phyloP scores from a whole-genome alignment of 2,329 filamentous ascomycete genomes.

The Leptographium flavum region DNA sequence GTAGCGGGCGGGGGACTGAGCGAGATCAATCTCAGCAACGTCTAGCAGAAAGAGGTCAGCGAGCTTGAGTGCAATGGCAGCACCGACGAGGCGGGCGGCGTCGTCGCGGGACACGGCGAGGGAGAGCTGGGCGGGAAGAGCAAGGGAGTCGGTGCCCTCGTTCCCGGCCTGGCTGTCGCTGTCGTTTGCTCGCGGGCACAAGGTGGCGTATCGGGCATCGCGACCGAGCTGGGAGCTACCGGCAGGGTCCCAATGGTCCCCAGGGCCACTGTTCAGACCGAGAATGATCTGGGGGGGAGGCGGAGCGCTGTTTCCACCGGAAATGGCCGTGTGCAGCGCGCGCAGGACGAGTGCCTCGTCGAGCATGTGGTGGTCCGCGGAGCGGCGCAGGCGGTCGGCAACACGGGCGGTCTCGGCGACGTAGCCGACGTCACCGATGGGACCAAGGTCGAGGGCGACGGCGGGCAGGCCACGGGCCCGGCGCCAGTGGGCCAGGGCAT shows the following conservation, averaged over 20 bases:
- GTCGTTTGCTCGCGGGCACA: conserved; percentile 4
- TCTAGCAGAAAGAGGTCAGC: conserved; percentile 19
- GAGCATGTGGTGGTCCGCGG: conserved; percentile 8
- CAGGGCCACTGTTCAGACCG: conserved; percentile 10
- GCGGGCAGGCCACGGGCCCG: background rate
- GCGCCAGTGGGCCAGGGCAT: conserved; percentile 6
- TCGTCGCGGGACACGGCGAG: background rate
- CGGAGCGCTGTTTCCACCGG: conserved; percentile 7
- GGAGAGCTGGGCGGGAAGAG: background rate
- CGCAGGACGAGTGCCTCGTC: conserved; percentile 12
- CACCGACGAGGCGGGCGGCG: conserved; percentile 9
- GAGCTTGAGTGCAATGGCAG: conserved; percentile 16
- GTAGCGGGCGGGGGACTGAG: conserved; percentile 16
- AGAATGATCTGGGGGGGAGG: conserved; percentile 7
- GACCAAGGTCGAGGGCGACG: conserved; percentile 13
- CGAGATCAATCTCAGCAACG: conserved; percentile 16
- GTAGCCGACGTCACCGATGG: conserved; percentile 11
- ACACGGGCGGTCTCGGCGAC: conserved; percentile 11
- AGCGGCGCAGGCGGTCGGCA: conserved; percentile 8
- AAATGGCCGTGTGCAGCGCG: conserved; percentile 11
- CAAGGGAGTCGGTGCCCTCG: background rate
- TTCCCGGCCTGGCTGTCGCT: background rate
- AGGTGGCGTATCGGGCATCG: conserved; percentile 9
- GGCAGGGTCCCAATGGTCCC: conserved; percentile 3
- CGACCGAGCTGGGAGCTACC: conserved; percentile 6